Base-by-base conservation (phyloP, 225 moss, liverwort and hornwort species). In the Bryoerythrophyllum caledonicum region DNA sequence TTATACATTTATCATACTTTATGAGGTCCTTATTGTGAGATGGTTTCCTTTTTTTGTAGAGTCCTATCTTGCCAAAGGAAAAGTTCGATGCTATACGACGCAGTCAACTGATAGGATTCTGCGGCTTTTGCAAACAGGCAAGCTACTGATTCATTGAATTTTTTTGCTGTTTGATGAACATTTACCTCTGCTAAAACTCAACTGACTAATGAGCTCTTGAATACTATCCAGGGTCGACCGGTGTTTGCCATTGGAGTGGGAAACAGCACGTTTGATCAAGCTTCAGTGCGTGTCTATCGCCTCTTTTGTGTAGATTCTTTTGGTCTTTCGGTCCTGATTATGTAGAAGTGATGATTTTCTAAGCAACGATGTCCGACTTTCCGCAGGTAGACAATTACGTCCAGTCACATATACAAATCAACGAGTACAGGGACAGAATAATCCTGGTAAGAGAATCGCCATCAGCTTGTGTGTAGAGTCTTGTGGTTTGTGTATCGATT, bases 401-500 rank as follows among this genome's bases (percentile, higher is more conserved):
- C 27, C 93, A 94, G 60, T 90, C 91, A 54, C 88, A 94, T 43
- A 90, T 94, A 74, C 93, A 94, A 79, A 91, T 94, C 71, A 94
- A 94, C 43, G 93, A 91, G 71, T 91, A 87, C 63, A 88, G 87
- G 63, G 95, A 90, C 74, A 84, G 84, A 32, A 68, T 85, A 16
- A 4, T 93, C 35, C 80, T 88, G 58, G 89, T 91, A 85, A 51
- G 87, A 38, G 38, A 38, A 44, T 44, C 5, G 6, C 34, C 34
- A 34, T 34, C 34, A 34, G 49, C 53, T 40, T 73, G 27, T 62
- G 44, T n/a, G n/a, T n/a, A n/a, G n/a, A n/a, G n/a, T n/a, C n/a
- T 63, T 10, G 40, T 46, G 15, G 48, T 6, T 17, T 19, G 48
- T 49, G 48, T 6, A 2, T 17, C 4, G 6, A 49, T 49, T 7